phyloP scores from a whole-genome alignment of 768 basidiomycete genomes.

The Suillus brevipes region DNA sequence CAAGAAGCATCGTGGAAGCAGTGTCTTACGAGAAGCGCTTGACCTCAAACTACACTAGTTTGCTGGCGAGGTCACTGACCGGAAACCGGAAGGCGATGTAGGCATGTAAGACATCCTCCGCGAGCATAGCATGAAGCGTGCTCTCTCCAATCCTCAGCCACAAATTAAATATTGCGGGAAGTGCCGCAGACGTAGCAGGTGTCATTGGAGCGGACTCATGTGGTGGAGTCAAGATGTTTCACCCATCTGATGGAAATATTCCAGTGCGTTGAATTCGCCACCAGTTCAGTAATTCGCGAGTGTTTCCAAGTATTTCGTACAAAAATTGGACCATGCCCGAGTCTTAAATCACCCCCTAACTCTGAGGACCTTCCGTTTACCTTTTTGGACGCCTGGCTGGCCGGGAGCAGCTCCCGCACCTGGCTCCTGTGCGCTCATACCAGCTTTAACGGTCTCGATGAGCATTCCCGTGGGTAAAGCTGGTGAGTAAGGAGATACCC shows the following conservation, averaged over 20 bases:
- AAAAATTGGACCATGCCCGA: neutral
- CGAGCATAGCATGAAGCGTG: neutral
- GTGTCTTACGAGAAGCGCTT: neutral
- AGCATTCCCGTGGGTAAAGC: conserved; percentile 75
- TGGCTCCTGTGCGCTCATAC: conserved; percentile 68
- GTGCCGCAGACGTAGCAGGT: neutral
- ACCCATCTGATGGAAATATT: neutral
- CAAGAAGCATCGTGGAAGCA: neutral
- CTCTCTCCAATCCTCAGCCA: neutral
- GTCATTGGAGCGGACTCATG: neutral
- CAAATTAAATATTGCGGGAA: neutral
- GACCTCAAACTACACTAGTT: neutral
- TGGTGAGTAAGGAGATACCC: conserved; percentile 81
- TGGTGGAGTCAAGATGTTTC: neutral
- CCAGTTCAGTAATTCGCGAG: no score
- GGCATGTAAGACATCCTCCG: neutral
- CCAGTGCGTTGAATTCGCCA: neutral
- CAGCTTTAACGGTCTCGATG: conserved; percentile 82
- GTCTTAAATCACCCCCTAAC: conserved; percentile 51
- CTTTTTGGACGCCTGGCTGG: conserved; percentile 49
- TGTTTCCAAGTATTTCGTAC: conserved; percentile 1
- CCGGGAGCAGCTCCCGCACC: conserved; percentile 38
- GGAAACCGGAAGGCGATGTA: neutral
- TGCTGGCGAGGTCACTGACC: neutral
- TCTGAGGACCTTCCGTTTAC: conserved; percentile 78